Conservation (phyloP, 2,329 filamentous ascomycete genomes). For the Ophioceras dolichostomum region DNA sequence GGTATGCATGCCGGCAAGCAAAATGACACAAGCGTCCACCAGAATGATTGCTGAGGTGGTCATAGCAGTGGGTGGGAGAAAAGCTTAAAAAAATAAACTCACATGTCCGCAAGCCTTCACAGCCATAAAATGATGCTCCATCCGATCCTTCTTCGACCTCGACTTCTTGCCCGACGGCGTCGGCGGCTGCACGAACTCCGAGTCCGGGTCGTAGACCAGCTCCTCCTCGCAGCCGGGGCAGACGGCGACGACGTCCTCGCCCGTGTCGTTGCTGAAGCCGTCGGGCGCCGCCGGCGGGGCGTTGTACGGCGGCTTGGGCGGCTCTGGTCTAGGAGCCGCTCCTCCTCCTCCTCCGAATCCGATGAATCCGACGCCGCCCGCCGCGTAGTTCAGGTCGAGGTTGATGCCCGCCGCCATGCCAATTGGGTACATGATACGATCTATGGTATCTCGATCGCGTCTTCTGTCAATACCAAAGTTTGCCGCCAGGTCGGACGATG, state of each 20-base stretch:
- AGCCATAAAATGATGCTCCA: constrained; percentile 84
- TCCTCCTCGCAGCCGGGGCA: constrained; percentile 84
- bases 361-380: constrained; percentile 21
- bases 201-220: constrained; percentile 56
- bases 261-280: constrained; percentile 73
- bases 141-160: constrained; percentile 35
- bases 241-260: constrained; percentile 59
- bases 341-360: too few species aligned
- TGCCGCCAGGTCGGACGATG: too few species aligned
- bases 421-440: too few species aligned
- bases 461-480: too few species aligned
- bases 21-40: too few species aligned
- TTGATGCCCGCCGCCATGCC: too few species aligned
- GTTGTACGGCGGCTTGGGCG: constrained; percentile 35
- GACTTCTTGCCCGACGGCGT: constrained; percentile 22
- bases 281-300: constrained; percentile 48
- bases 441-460: too few species aligned
- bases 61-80: too few species aligned
- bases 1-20: too few species aligned
- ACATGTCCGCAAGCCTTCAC: constrained; percentile 89
- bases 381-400: constrained; percentile 20
- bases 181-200: constrained; percentile 8
- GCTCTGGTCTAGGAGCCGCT: constrained; percentile 17
- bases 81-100: constrained; percentile 17
- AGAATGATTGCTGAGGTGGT: too few species aligned